Conservation (phyloP, 495 filamentous ascomycete species). For the Penicillium cinerascens region DNA sequence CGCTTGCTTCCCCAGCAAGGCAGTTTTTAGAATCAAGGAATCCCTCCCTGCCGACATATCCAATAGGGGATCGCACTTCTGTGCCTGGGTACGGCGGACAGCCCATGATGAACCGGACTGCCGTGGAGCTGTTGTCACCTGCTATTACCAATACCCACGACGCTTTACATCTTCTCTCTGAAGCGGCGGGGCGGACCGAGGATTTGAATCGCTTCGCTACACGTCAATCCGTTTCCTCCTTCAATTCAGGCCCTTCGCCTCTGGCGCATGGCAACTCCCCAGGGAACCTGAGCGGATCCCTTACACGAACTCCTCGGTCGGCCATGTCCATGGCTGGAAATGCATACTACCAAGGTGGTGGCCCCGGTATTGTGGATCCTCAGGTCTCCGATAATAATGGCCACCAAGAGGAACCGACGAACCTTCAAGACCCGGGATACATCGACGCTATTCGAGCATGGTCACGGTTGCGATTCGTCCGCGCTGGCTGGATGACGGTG, state of each 20-base stretch:
- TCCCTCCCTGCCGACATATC: slow-evolving; percentile 27
- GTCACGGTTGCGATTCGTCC: slow-evolving; percentile 87
- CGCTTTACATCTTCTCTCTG: slow-evolving; percentile 56
- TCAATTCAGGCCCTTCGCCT: slow-evolving; percentile 41
- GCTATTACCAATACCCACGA: slow-evolving; percentile 59
- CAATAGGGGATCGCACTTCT: slow-evolving; percentile 23
- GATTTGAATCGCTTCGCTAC: slow-evolving; percentile 42
- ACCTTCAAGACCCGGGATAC: slow-evolving; percentile 32
- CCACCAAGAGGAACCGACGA: slow-evolving; percentile 23
- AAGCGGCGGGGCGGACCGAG: slow-evolving; percentile 53
- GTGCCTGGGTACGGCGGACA: slow-evolving; percentile 33
- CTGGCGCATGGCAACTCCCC: slow-evolving; percentile 40
- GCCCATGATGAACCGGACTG: slow-evolving; percentile 52
- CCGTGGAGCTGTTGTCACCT: slow-evolving; percentile 53
- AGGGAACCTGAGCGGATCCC: slow-evolving; percentile 35
- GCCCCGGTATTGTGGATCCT: slow-evolving; percentile 27
- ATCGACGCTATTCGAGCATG: slow-evolving; percentile 76
- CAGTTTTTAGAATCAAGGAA: slow-evolving; percentile 32
- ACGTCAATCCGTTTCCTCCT: slow-evolving; percentile 42
- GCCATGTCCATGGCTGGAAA: slow-evolving; percentile 27
- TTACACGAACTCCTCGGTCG: slow-evolving; percentile 33
- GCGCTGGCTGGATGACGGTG: slow-evolving; percentile 93
- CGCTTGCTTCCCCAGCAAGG: slow-evolving; percentile 19
- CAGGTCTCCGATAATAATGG: slow-evolving; percentile 29
- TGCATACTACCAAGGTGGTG: slow-evolving; percentile 28